Base-by-base conservation (phyloP, 139 green algal species). In the Edaphochlamys debaryana region DNA sequence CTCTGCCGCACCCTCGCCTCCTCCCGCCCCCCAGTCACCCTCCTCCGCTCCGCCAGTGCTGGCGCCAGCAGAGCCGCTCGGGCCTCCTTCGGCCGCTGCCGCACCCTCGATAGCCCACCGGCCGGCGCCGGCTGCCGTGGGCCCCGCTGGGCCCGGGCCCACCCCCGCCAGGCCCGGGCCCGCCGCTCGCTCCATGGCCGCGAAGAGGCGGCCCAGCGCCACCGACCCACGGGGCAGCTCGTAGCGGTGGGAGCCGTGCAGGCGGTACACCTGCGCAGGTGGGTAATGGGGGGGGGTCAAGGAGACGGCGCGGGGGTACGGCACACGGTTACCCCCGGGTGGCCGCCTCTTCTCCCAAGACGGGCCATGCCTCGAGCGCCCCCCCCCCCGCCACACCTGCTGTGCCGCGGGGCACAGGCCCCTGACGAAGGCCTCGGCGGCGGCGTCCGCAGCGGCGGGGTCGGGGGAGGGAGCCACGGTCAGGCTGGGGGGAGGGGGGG, bases 231-330 rank as follows among this genome's bases (percentile, higher is more conserved):
- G 78, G 6, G 78, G 78, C 34, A 84, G 48, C 37, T 84, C 78
- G 36, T 77, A 84, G 36, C 78, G 64, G 66, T 77, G 78, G 25
- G 15, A 60, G 50, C 78, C 78, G 27, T 76, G 68, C 25, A 84
- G 78, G 78, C 78, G 66, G 78, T 84, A 84, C 66, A 84, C 78
- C 78, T 84, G 76, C 23, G 56, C 4, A 15, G 13, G 4, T 7
- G 48, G 42, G 13, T 19, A 5, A 41, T 1, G 45, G 23, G 9
- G 48, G 17, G 32, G 63, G 45, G 32, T 37, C 34, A 32, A 50
- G 27, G 29, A 13, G 63, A 4, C 4, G 32, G 63, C 32, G 29
- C 32, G 32, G 25, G 11, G 15, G 8, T 32, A 8, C 3, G 20
- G 8, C 9, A 34, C 63, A 42, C 9, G 4, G 27, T 17, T 36